Conservation (phyloP, 306 rosid genomes). For the Vachellia collinsii region DNA sequence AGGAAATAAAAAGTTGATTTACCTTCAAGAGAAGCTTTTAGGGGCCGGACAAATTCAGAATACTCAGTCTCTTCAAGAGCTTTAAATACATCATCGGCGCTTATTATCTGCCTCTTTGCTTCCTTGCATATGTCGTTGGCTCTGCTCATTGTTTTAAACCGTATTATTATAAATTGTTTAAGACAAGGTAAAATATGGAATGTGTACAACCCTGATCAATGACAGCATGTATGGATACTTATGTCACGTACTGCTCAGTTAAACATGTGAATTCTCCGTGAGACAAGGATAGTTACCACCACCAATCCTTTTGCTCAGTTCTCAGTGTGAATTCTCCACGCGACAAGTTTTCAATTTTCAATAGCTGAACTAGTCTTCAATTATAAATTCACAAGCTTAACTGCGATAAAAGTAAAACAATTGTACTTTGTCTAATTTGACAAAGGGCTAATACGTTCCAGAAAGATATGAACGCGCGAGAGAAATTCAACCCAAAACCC, state of each 20-base stretch:
- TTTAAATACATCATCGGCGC: slow-evolving; percentile 75
- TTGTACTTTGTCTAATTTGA: neutral
- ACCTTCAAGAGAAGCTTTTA: slow-evolving; percentile 79
- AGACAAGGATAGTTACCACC: neutral
- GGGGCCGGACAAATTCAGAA: slow-evolving; percentile 68
- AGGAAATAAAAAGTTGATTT: neutral
- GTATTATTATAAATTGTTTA: neutral
- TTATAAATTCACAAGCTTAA: neutral
- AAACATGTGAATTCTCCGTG: neutral
- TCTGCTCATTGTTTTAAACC: slow-evolving; percentile 46
- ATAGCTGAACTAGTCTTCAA: neutral
- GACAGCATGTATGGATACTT: neutral
- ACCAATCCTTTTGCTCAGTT: slow-evolving; percentile 3
- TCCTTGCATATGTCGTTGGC: slow-evolving; percentile 95
- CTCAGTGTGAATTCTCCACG: neutral
- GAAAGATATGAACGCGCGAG: neutral
- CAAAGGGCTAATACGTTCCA: neutral
- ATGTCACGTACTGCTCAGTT: neutral
- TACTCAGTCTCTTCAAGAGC: slow-evolving; percentile 92
- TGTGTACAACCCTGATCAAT: neutral
- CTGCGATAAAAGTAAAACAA: neutral
- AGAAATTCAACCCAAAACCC: slow-evolving; percentile 2
- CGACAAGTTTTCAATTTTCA: neutral
- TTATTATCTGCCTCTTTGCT: slow-evolving; percentile 85
- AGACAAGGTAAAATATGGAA: neutral